Evolutionary conservation across 331 rosid genomes (phyloP).

Genomic region (Rosa hybrid): DNA sequence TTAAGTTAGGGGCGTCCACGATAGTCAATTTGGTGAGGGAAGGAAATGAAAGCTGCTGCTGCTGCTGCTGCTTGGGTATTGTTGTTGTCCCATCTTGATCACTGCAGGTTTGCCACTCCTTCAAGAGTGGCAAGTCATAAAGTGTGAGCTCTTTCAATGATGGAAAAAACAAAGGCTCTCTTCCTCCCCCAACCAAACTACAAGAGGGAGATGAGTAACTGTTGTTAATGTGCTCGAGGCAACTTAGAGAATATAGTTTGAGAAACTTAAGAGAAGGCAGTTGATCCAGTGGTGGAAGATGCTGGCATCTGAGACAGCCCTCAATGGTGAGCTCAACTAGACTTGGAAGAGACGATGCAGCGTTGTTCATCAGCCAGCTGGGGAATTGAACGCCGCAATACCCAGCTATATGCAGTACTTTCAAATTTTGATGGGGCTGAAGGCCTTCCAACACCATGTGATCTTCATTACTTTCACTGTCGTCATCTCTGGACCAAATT

Average conservation of each 20-base stretch:
- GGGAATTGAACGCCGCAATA: not conserved
- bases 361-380: not conserved
- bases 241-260: not conserved
- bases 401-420: not conserved
- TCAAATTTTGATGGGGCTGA: not conserved
- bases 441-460: not conserved
- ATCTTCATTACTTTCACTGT: not conserved
- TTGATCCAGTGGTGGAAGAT: not conserved
- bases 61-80: not conserved
- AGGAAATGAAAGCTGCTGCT: not conserved
- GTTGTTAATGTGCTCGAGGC: not conserved
- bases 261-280: not conserved
- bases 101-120: not conserved
- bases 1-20: not conserved
- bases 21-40: not conserved
- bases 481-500: not conserved
- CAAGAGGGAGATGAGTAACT: not conserved
- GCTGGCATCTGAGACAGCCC: not conserved
- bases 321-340: not conserved
- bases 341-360: not conserved
- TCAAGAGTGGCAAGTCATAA: not conserved
- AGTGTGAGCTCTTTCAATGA: conserved; percentile 6
- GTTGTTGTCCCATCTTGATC: not conserved
- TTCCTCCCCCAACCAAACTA: not conserved
- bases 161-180: not conserved